Evolutionary conservation across 108 stramenopile species (phyloP).

Genomic region (Nitzschia sp.): DNA sequence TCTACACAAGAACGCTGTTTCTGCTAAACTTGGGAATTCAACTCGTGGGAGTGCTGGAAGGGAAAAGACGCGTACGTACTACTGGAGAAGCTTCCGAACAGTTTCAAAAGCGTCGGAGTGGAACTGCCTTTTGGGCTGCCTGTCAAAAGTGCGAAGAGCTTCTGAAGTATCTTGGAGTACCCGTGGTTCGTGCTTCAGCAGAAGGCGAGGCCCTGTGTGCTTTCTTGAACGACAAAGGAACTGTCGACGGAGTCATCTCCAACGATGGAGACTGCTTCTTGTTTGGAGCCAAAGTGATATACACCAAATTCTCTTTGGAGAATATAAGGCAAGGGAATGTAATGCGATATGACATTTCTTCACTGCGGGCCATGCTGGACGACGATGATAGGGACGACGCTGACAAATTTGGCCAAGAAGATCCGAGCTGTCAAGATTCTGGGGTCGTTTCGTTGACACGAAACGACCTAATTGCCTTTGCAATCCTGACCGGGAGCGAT

Average conservation of each 20-base stretch:
- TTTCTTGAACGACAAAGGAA: conserved; percentile 62
- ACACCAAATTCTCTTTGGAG: conserved; percentile 88
- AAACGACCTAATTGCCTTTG: conserved; percentile 74
- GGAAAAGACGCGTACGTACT: conserved; percentile 53
- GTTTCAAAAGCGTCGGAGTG: conserved; percentile 55
- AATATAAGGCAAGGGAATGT: conserved; percentile 61
- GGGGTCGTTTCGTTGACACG: conserved; percentile 47
- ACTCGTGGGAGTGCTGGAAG: conserved; percentile 94
- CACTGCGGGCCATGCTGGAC: conserved; percentile 35
- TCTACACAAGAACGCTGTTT: conserved; percentile 78
- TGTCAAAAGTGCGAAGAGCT: conserved; percentile 65
- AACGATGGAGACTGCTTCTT: conserved; percentile 95
- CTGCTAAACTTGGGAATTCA: conserved; percentile 84
- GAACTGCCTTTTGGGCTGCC: conserved; percentile 71
- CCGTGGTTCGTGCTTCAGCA: conserved; percentile 86
- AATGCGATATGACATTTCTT: conserved; percentile 58
- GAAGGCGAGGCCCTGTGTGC: conserved; percentile 97
- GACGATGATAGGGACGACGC: conserved; percentile 27
- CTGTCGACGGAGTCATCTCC: conserved; percentile 94
- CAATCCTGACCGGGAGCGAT: conserved; percentile 77
- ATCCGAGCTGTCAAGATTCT: background rate
- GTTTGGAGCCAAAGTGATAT: conserved; percentile 88
- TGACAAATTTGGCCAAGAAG: background rate
- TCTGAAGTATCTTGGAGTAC: conserved; percentile 78
- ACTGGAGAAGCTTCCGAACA: conserved; percentile 18